A percentile compares a stretch with the other conserved stretches of the same genome.
phyloP scores from a whole-genome alignment of 2,329 filamentous ascomycete species.

The Aspergillus ochraceus region DNA sequence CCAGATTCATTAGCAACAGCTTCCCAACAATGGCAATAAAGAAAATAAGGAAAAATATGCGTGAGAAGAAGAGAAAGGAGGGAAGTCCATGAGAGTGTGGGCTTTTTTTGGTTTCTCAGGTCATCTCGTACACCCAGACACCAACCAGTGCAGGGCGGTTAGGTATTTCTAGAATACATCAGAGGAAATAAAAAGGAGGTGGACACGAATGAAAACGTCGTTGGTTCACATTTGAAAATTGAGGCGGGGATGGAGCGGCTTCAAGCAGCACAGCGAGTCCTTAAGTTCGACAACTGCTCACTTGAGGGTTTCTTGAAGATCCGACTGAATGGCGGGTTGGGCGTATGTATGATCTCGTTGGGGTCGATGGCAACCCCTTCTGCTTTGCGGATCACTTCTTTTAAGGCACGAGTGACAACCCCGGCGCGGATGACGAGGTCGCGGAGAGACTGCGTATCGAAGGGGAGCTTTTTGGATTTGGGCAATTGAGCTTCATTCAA shows the following conservation, averaged over 20 bases:
- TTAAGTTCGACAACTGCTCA: conserved; percentile 32
- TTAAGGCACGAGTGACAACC: conserved; percentile 50
- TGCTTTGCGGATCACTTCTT: conserved; percentile 51
- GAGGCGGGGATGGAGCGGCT: conserved; percentile 3
- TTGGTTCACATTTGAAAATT: neutral
- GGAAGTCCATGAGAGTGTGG: neutral
- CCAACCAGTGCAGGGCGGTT: neutral
- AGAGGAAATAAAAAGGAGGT: conserved; percentile 12
- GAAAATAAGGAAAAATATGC: conserved; percentile 12
- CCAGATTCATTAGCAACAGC: neutral
- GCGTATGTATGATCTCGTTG: conserved; percentile 27
- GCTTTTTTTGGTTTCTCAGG: conserved; percentile 8
- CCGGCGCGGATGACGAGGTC: conserved; percentile 58
- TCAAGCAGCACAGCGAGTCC: conserved; percentile 25
- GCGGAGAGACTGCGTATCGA: conserved; percentile 64
- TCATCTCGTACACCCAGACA: conserved; percentile 15
- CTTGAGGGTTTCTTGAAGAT: conserved; percentile 46
- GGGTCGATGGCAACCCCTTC: conserved; percentile 43
- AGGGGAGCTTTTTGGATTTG: conserved; percentile 58
- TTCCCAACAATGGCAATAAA: neutral
- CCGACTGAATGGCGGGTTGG: conserved; percentile 48
- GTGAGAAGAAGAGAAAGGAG: neutral
- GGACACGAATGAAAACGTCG: conserved; percentile 6
- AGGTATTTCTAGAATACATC: conserved; percentile 17
- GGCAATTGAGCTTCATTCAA: conserved; percentile 24